Base-by-base conservation (phyloP, 495 filamentous ascomycete genomes). In the Sabuloglossum arenarium region DNA sequence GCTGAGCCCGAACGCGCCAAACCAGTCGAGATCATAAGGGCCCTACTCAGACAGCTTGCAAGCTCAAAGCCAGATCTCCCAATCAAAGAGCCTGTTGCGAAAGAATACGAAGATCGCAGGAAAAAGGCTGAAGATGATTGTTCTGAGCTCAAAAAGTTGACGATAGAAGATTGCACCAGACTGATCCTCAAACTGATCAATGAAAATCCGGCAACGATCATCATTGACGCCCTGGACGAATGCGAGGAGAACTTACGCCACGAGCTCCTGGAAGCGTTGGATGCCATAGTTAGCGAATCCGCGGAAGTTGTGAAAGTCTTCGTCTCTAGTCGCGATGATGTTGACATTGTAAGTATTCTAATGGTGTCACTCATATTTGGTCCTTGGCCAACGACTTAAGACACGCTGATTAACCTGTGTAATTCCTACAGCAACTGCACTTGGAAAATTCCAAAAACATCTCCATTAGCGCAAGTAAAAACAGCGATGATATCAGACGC, bases 161-260 rank as follows among this genome's bases (percentile, higher is more conserved):
- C 39, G 6, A 4, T 2, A 43, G 39, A n/a, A 43, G 39, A 43
- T 5, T 21, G n/a, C n/a, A 4, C 11, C 4, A n/a, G 21, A 3
- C 1, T 43, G 4, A 54, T 62, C 24, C 2, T 60, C 6, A 6
- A 60, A 37, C 56, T 62, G 24, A 47, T 45, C 5, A 2, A 6
- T 14, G 3, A 57, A 60, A 34, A 55, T 64, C 3, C 54, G 43
- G 58, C 67, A 0, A 71, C 62, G 0, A 66, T 75, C 8, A 58
- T 75, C 2, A 67, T 75, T 11, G 72, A 75, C 61, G 73, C 70
- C 19, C 53, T 75, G 8, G 71, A 75, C 56, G 73, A 77, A 56
- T 70, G 67, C 45, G 60, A 74, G 39, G 54, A 61, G 0, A 53
- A 57, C 16, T 58, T 56, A 2, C 62, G 70, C 21, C 56, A 60